Evolutionary conservation across 495 filamentous ascomycete genomes (phyloP), one percentile per base, ranked within the genome.

Genomic region (Trichoderma virens): DNA sequence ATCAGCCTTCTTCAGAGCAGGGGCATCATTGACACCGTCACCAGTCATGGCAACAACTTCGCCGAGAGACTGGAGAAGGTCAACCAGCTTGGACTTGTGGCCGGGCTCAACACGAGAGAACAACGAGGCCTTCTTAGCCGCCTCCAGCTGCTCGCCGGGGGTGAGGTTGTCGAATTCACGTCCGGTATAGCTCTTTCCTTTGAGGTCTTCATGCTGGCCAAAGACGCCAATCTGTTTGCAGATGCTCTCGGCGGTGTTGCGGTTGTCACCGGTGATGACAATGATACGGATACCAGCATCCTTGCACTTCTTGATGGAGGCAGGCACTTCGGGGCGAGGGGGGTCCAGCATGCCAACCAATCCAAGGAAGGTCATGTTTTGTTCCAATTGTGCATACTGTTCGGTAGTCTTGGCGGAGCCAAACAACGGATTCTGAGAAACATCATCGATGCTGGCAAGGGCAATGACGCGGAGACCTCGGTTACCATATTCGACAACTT

Each of bases 1-100:
- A 72, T 99, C 95, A 5, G 94, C 88, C 77, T 97, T 97, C 84
- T 99, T 99, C 70, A 99, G 82, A 20, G 95, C 95, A 45, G 95
- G 95, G 1, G 95, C 95, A 79, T 99, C 95, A 71, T 99, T 99
- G 75, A 99, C 95, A 73, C 95, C 95, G 73, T 99, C 95, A 69
- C 95, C 95, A 65, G 95, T 99, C 95, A 99, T 99, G 66, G 95
- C 95, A 65, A 99, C 95, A 31, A 99, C 95, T 73, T 98, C 91
- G 66, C 91, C 90, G 66, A 90, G 79, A 30, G 90, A 90, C 75
- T 99, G 95, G 64, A 99, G 88, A 32, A 98, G 86, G 76, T 99
- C 95, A 51, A 99, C 93, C 31, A 99, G 86, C 76, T 89, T 91
- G 7, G 90, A 93, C 81, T 99, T 99, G 81, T 99, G 95, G 31